Percentiles rank a stretch among this genome's conserved stretches.
Evolutionary conservation across 2,329 filamentous ascomycete species (phyloP).

Genomic region (Cercospora janseana): DNA sequence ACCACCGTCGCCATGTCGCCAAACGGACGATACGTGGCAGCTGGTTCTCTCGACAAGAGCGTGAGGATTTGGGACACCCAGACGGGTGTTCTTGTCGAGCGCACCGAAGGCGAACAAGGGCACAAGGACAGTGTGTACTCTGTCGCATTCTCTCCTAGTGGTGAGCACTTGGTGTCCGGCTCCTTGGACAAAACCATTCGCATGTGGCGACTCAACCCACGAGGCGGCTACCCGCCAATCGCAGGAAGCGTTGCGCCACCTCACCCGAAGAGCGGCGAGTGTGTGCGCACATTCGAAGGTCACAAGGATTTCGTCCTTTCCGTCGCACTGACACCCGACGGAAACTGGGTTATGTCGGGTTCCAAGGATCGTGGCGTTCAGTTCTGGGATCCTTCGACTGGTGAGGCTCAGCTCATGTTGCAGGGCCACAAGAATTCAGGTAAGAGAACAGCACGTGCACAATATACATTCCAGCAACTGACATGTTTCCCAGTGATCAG

Average conservation of each 20-base stretch:
- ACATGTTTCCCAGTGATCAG: constrained; percentile 71
- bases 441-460: constrained; percentile 40
- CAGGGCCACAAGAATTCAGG: constrained; percentile 97
- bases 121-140: constrained; percentile 97
- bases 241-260: constrained; percentile 37
- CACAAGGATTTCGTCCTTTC: constrained; percentile 98
- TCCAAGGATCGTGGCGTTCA: constrained; percentile 97
- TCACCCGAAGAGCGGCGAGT: constrained; percentile 75
- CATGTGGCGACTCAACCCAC: constrained; percentile 87
- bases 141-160: constrained; percentile 91
- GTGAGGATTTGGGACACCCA: constrained; percentile 95
- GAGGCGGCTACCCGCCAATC: constrained; percentile 47
- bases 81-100: constrained; percentile 81
- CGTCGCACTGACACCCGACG: constrained; percentile 91
- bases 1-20: constrained; percentile 97
- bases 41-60: constrained; percentile 94
- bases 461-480: constrained; percentile 1
- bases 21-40: constrained; percentile 89
- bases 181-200: constrained; percentile 98
- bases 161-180: constrained; percentile 88
- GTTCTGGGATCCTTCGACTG: constrained; percentile 96
- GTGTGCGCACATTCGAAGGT: constrained; percentile 94
- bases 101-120: constrained; percentile 86
- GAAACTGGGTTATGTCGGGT: constrained; percentile 92
- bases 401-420: constrained; percentile 93